These are phyloP conservation scores for Aspergillus panamensis DNA, from an alignment of 495 filamentous ascomycete species.

Conservation along the genomic window DNA sequence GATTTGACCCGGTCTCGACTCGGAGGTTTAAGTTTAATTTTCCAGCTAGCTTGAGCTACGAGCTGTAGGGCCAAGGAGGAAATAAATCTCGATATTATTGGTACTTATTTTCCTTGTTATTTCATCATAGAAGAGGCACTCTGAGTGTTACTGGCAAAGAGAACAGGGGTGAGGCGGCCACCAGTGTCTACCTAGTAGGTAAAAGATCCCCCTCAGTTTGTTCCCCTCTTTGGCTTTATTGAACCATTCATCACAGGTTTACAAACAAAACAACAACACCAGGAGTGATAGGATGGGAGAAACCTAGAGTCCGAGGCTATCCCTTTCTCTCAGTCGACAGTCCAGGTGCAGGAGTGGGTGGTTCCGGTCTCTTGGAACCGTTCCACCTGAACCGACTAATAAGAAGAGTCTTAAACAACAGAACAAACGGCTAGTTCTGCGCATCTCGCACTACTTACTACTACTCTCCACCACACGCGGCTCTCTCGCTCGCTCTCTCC, in stretches of 20 bases:
- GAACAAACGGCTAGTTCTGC: conserved; percentile 3
- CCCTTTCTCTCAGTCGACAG: no score
- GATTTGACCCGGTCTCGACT: background rate
- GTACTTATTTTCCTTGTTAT: no score
- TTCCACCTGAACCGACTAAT: conserved; percentile 2
- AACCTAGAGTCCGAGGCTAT: no score
- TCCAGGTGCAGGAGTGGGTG: conserved; percentile 5
- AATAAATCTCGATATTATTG: background rate
- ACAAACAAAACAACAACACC: background rate
- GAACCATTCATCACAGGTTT: background rate
- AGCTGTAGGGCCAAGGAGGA: background rate
- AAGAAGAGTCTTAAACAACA: background rate
- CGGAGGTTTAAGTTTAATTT: background rate
- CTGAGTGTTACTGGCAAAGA: no score
- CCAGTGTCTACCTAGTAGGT: no score
- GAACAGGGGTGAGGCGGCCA: background rate
- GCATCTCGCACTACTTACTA: conserved; percentile 3
- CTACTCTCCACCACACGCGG: conserved; percentile 11
- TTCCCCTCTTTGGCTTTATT: background rate
- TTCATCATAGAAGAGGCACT: no score
- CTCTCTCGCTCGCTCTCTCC: background rate
- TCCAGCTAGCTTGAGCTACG: background rate
- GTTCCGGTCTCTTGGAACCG: conserved; percentile 17
- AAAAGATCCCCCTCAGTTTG: background rate
- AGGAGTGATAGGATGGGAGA: no score